Percentiles rank a stretch among this genome's conserved stretches.
Conservation (phyloP, 2,329 filamentous ascomycete genomes). For the Neofusicoccum umdonicola region DNA sequence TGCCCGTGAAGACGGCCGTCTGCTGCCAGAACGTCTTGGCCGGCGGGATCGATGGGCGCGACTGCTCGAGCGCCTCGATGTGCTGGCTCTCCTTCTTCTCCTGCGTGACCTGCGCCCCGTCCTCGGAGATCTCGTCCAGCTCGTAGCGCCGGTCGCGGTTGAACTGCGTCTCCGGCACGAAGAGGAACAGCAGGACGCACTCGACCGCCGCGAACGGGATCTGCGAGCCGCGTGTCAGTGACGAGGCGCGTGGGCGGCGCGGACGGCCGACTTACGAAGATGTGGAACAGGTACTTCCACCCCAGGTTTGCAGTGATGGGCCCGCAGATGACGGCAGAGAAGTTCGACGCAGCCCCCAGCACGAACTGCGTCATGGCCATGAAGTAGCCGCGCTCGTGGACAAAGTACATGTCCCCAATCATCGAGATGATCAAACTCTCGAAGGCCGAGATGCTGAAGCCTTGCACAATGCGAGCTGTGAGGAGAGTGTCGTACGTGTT, state of each 20-base stretch:
- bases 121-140: conserved; percentile 4
- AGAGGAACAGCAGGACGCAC: conserved; percentile 45
- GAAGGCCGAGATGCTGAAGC: conserved; percentile 39
- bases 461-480: conserved; percentile 44
- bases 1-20: conserved; percentile 40
- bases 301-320: conserved; percentile 27
- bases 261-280: conserved; percentile 45
- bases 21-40: conserved; percentile 39
- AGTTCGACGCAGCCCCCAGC: conserved; percentile 24
- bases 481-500: conserved; percentile 51
- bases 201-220: conserved; percentile 39
- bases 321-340: not conserved
- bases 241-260: conserved; percentile 29
- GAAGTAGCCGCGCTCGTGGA: conserved; percentile 48
- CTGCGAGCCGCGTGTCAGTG: conserved; percentile 39
- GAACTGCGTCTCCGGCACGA: conserved; percentile 54
- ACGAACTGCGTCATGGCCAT: conserved; percentile 46
- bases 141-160: conserved; percentile 35
- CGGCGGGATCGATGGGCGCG: conserved; percentile 4
- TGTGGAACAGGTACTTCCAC: conserved; percentile 50
- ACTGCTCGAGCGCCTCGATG: not conserved
- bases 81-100: conserved; percentile 1
- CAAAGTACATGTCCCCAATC: conserved; percentile 49
- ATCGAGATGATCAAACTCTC: conserved; percentile 37
- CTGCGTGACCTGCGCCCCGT: conserved; percentile 3